Percentiles rank a stretch among this genome's conserved stretches.
Evolutionary conservation across 2,329 filamentous ascomycete genomes (phyloP).

Genomic region (Sodiomyces alkalinus): DNA sequence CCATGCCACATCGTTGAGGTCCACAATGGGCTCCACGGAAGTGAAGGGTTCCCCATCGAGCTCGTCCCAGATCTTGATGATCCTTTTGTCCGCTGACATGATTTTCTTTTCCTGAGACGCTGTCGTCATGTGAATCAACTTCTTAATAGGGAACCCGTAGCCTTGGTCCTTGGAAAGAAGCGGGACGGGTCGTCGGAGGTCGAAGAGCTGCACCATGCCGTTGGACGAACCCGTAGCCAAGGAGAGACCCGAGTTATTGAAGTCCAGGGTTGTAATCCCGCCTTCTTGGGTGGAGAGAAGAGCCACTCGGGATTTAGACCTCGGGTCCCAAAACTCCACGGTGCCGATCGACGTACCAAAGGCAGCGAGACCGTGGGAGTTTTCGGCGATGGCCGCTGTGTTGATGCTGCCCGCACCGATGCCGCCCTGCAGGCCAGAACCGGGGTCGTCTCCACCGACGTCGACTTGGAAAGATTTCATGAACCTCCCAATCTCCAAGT

Average conservation of each 20-base stretch:
- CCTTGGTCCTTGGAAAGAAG: conserved; percentile 89
- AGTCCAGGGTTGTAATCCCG: conserved; percentile 78
- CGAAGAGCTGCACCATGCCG: conserved; percentile 80
- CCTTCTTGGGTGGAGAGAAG: conserved; percentile 53
- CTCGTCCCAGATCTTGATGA: conserved; percentile 94
- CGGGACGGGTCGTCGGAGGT: conserved; percentile 75
- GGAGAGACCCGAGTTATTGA: conserved; percentile 69
- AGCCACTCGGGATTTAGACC: conserved; percentile 68
- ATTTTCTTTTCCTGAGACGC: conserved; percentile 72
- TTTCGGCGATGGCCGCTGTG: conserved; percentile 70
- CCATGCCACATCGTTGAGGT: conserved; percentile 90
- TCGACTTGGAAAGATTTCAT: conserved; percentile 91
- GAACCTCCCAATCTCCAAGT: conserved; percentile 81
- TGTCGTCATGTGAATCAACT: conserved; percentile 57
- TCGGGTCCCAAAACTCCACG: conserved; percentile 90
- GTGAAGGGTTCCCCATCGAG: conserved; percentile 79
- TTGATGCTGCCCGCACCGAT: conserved; percentile 80
- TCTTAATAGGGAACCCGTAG: conserved; percentile 85
- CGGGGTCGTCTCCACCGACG: conserved; percentile 64
- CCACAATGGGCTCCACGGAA: conserved; percentile 84
- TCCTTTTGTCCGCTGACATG: conserved; percentile 81
- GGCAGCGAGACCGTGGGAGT: conserved; percentile 76
- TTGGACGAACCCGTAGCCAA: conserved; percentile 77
- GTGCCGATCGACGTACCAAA: conserved; percentile 94
- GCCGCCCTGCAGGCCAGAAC: conserved; percentile 69